Conservation (phyloP, 2,329 filamentous ascomycete species). For the Truncatella angustata region DNA sequence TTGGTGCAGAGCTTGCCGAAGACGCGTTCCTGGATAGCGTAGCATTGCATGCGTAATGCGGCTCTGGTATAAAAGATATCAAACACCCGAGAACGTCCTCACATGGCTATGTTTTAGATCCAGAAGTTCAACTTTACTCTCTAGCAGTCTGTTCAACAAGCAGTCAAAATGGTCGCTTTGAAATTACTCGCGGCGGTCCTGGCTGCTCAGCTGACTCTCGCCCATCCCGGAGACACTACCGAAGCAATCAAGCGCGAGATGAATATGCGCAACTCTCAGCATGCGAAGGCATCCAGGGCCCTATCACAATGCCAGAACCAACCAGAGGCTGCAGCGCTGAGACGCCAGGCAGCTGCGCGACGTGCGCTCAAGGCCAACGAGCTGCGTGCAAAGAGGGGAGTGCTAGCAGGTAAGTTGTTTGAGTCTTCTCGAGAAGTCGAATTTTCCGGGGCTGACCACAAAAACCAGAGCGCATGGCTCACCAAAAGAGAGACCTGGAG, state of each 20-base stretch:
- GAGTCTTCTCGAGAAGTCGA: background rate
- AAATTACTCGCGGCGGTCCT: background rate
- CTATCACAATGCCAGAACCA: background rate
- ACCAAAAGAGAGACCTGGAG: conserved; percentile 6
- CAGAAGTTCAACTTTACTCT: background rate
- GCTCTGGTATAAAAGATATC: background rate
- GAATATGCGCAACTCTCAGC: background rate
- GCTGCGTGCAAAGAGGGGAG: background rate
- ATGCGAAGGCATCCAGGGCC: background rate
- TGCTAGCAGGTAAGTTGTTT: background rate
- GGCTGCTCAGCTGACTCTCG: background rate
- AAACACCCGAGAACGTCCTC: background rate
- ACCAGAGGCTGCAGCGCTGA: background rate
- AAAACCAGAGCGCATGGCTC: background rate
- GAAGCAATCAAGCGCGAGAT: background rate
- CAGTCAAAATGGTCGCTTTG: background rate
- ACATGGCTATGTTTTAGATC: background rate
- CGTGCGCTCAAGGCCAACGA: background rate
- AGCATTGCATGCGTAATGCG: background rate
- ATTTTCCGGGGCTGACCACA: background rate
- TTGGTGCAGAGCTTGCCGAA: too few relatives aligned
- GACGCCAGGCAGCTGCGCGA: background rate
- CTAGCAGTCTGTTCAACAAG: background rate
- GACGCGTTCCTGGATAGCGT: background rate
- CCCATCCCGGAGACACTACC: conserved; percentile 3